Base-by-base conservation (phyloP, 257 asterid genomes). In the Capsicum rhomboideum region DNA sequence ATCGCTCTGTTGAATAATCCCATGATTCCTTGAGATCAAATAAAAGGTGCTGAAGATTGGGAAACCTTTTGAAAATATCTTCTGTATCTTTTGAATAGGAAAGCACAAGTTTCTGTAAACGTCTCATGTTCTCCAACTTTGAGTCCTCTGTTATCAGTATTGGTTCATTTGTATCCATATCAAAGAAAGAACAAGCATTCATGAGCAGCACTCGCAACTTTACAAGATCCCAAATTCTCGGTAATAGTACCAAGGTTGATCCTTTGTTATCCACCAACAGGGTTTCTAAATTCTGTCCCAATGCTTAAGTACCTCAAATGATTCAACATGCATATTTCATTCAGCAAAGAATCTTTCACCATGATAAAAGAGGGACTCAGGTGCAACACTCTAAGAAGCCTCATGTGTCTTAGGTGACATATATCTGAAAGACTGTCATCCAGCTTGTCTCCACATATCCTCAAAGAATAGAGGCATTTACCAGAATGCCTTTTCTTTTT, bases 91-190 rank as follows among this genome's bases (percentile, higher is more conserved):
- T 18, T 12, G 6, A 20, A 20, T 56, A 56, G 63, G 63, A 56
- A 8, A 56, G 28, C 0, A 2, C 0, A 0, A 56, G 28, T 0
- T 20, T 0, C 28, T 0, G 13, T 56, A 56, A 56, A 0, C 0
- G 0, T 20, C 0, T 56, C 28, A 56, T 8, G 0, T 56, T 20
- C 13, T 20, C 13, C 8, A 20, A 56, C 63, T 56, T 56, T 56
- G 13, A 20, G 63, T 20, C 12, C 63, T 20, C 63, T 20, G 63
- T 11, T 8, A 20, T 56, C 26, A 56, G 2, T 20, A 20, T 20
- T 20, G 63, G 1, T 56, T 56, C 26, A 56, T 20, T 1, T 56
- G 12, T 0, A 18, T 17, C 1, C 21, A 54, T 0, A 54, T 54
- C 10, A 53, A 53, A 53, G 58, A 53, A 53, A 53, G 58, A 53